Evolutionary conservation across 257 asterid species (phyloP), one percentile per base, ranked within the genome.

Genomic region (Henckelia pumila): DNA sequence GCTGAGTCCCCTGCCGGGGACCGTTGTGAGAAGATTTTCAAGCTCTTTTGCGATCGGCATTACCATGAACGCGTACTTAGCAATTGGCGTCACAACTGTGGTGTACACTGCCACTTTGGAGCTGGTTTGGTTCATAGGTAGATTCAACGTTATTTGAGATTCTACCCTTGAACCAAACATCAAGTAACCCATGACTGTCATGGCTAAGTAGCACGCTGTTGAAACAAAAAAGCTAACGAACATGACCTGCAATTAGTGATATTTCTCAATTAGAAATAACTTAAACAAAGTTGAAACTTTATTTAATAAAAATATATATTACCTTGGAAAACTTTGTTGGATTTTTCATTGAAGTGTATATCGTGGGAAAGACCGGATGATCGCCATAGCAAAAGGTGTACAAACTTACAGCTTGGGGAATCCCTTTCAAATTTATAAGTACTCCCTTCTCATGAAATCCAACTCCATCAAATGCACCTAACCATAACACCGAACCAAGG

Each of bases 281-380:
- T n/a, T n/a, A n/a, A 26, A 26, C 28, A 2, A 10, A n/a, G 47
- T 3, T 35, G 23, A 14, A 3, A 60, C 4, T 3, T 35, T 28
- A 10, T 1, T 30, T 5, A 21, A 32, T 16, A 28, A 23, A 35
- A 63, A 7, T 2, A 47, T 81, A 90, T n/a, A n/a, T n/a, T n/a
- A n/a, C 98, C 97, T 88, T 81, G 3, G 95, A 86, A 81, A 93
- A 89, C 60, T 89, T 78, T 76, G 71, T 88, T 19, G 68, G 87
- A 71, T 85, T 77, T 14, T 71, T 80, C 98, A 83, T 93, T 23
- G 98, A 93, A 59, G 86, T 88, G 77, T 93, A 93, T 17, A 93
- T 29, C 1, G 96, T 85, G 0, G 97, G 98, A 21, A 93, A 93
- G 81, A 93, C 96, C 0, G 98, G 98, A 77, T 93, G 98, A 37